Evolutionary conservation across 768 basidiomycete genomes (phyloP), one percentile per base, ranked within the genome.

Genomic region (Lanmaoa pseudosensibilis): DNA sequence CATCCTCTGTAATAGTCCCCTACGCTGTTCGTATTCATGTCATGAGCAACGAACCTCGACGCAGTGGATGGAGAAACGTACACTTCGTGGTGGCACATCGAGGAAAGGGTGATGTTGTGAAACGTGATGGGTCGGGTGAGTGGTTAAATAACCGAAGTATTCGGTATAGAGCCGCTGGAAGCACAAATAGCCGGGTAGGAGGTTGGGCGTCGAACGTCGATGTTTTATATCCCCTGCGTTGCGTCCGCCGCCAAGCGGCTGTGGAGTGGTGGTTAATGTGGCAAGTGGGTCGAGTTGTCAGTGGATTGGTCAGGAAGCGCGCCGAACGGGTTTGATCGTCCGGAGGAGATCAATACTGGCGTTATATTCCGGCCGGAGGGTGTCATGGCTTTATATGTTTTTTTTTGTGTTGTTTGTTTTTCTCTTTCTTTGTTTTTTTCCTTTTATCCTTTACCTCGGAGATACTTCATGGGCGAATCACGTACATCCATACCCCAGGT

Each of bases 51-150:
- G 49, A 9, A 32, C 19, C 3, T n/a, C 27, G 45, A 16, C 32
- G 15, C 2, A 10, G 21, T 11, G 34, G 30, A 21, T 3, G 15
- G n/a, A 38, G 7, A 30, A 25, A 7, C 74, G 56, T 55, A 74
- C 73, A 75, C 53, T 68, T 75, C 73, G 64, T 74, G 74, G 49
- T 68, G 70, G 54, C 73, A 74, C 73, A 74, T 74, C 10, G 51
- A 30, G 32, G 37, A 44, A 21, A 43, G 50, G 36, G 45, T 39
- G n/a, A 12, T 9, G 44, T 27, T 38, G 32, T 33, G 13, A 36
- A 50, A 27, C 9, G 50, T 44, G 25, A 7, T 30, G 33, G 37
- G 47, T 25, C 47, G 34, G 47, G 25, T 15, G 13, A 25, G 47
- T 21, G 5, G 36, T 34, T 12, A 39, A 25, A 25, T 25, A 25